Conservation (phyloP, 192 early-diverging fungal species). For the Cetraspora pellucida region DNA sequence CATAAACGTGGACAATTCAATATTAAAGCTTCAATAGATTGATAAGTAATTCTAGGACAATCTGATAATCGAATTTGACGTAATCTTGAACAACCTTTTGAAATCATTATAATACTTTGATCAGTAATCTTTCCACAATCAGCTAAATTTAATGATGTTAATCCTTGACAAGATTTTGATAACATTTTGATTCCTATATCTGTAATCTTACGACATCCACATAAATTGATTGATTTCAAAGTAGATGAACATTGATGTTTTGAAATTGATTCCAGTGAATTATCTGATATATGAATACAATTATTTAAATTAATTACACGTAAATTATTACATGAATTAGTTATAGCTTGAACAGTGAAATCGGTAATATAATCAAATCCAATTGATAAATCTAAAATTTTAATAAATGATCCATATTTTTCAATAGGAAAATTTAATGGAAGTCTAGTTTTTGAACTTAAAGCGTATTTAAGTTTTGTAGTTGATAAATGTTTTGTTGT, state of each 20-base stretch:
- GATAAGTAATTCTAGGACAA: conserved; percentile 38
- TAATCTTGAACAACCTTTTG: conserved; percentile 38
- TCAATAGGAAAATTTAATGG: conserved; percentile 16
- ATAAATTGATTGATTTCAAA: conserved; percentile 39
- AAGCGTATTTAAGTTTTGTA: not conserved
- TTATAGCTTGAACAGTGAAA: not conserved
- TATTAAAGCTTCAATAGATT: conserved; percentile 30
- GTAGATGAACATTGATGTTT: conserved; percentile 2
- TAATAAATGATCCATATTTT: conserved; percentile 13
- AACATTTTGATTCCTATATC: conserved; percentile 42
- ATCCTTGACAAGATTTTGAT: conserved; percentile 15
- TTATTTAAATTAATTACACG: not conserved
- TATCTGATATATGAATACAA: not conserved
- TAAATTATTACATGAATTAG: not conserved
- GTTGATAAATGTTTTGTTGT: not conserved
- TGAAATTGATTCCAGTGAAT: not conserved
- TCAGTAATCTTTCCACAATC: conserved; percentile 25
- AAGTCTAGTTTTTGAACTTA: not conserved
- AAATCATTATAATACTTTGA: not conserved
- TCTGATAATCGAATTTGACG: conserved; percentile 43
- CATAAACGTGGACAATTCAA: conserved; percentile 38
- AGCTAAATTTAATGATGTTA: conserved; percentile 9
- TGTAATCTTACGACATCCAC: conserved; percentile 45
- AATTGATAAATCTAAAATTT: not conserved
- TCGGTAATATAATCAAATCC: not conserved